Percentiles rank a stretch among this genome's conserved stretches.
phyloP scores from a whole-genome alignment of 441 rosid species.

The Gossypium davidsonii region DNA sequence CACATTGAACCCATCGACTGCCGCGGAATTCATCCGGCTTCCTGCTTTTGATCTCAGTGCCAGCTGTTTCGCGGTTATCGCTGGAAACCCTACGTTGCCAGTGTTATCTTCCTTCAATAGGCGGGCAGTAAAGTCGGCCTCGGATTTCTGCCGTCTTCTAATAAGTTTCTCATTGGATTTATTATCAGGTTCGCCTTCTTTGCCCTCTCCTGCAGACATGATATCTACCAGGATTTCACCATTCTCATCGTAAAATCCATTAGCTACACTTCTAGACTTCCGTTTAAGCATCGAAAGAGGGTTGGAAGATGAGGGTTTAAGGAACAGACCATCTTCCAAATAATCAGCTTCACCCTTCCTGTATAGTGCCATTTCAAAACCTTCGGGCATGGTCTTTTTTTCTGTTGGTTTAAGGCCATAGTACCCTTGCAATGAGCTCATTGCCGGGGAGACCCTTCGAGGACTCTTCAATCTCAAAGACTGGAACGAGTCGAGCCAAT shows the following conservation, averaged over 20 bases:
- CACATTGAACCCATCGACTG: conserved; percentile 17
- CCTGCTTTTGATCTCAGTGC: conserved; percentile 49
- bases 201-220: conserved; percentile 14
- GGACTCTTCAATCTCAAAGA: conserved; percentile 45
- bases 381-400: conserved; percentile 29
- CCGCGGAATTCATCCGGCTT: conserved; percentile 22
- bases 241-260: conserved; percentile 38
- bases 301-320: conserved; percentile 31
- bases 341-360: conserved; percentile 26
- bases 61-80: conserved; percentile 41
- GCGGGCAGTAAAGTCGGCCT: conserved; percentile 28
- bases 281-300: conserved; percentile 40
- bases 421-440: conserved; percentile 58
- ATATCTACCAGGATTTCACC: conserved; percentile 24
- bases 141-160: conserved; percentile 63
- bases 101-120: conserved; percentile 43
- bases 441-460: conserved; percentile 50
- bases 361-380: conserved; percentile 37
- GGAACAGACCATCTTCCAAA: conserved; percentile 28
- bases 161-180: conserved; percentile 36
- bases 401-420: conserved; percentile 45
- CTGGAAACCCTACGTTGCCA: conserved; percentile 31
- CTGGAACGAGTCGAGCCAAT: conserved; percentile 54
- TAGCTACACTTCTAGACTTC: conserved; percentile 59
- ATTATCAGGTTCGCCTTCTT: conserved; percentile 27